Conservation (phyloP, 1,284 basidiomycete genomes). For the Mycosarcoma mackinlayi region DNA sequence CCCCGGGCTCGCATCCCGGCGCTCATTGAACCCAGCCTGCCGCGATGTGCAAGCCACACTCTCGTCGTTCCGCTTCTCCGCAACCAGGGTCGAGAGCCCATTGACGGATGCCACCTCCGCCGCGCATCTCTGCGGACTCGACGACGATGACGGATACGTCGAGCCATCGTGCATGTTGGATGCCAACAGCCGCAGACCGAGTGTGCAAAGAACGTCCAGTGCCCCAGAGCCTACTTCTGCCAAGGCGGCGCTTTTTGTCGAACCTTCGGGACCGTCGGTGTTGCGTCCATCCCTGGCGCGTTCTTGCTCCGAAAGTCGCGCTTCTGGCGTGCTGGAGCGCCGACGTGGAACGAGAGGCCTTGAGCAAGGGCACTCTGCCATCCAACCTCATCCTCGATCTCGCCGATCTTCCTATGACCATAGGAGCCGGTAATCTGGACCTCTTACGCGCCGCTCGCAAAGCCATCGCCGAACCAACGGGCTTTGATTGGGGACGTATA, state of each 20-base stretch:
- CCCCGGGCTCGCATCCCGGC: constrained; percentile 18
- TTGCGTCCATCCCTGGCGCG: constrained; percentile 32
- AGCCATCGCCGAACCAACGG: constrained; percentile 36
- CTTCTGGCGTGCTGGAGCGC: constrained; percentile 41
- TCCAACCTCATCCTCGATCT: constrained; percentile 41
- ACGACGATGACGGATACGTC: constrained; percentile 28
- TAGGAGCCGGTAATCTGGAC: constrained; percentile 37
- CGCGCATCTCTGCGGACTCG: constrained; percentile 1
- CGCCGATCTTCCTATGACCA: constrained; percentile 30
- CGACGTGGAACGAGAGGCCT: constrained; percentile 20
- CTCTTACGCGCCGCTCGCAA: constrained; percentile 44
- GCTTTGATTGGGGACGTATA: constrained; percentile 43
- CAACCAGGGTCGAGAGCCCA: constrained; percentile 18
- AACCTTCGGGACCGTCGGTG: constrained; percentile 7
- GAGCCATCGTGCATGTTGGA: constrained; percentile 23
- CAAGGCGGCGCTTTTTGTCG: constrained; percentile 27
- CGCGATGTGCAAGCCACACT: constrained; percentile 33
- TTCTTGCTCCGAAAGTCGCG: constrained; percentile 42
- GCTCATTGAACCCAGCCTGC: constrained; percentile 24
- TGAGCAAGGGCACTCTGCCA: constrained; percentile 14
- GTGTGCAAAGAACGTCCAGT: constrained; percentile 41
- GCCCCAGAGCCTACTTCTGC: constrained; percentile 36
- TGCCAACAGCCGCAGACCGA: constrained; percentile 33
- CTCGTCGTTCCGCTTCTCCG: constrained; percentile 39
- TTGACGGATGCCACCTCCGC: not conserved